Evolutionary conservation across 2,329 filamentous ascomycete species (phyloP).

Genomic region (Beauveria rudraprayagi): DNA sequence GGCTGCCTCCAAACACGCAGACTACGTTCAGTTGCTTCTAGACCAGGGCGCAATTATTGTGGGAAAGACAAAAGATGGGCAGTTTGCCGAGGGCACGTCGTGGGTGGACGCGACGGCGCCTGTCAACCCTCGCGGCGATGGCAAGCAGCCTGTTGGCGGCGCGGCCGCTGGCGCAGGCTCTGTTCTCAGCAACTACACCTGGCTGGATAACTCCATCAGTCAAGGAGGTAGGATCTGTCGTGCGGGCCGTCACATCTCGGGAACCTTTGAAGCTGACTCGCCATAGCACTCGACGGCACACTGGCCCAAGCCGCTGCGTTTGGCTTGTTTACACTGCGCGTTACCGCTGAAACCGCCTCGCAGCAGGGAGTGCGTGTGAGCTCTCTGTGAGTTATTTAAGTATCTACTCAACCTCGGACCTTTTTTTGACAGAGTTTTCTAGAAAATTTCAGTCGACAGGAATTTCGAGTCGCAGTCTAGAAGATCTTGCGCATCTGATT

Average conservation of each 20-base stretch:
- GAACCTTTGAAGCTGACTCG: conserved; percentile 16
- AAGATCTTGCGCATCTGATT: conserved; percentile 18
- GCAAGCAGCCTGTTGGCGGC: conserved; percentile 29
- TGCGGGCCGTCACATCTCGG: neutral
- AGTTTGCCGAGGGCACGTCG: conserved; percentile 37
- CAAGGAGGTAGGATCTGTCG: conserved; percentile 25
- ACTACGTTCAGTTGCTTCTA: conserved; percentile 46
- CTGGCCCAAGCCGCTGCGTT: conserved; percentile 17
- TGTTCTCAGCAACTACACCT: conserved; percentile 31
- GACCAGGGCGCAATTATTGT: conserved; percentile 50
- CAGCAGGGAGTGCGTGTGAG: conserved; percentile 11
- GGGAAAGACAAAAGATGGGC: conserved; percentile 44
- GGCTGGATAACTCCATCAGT: conserved; percentile 30
- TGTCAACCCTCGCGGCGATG: conserved; percentile 39
- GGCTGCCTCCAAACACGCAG: conserved; percentile 34
- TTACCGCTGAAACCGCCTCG: conserved; percentile 14
- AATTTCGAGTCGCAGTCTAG: conserved; percentile 19
- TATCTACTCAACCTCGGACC: no score
- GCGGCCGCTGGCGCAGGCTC: conserved; percentile 32
- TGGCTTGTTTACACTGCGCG: conserved; percentile 24
- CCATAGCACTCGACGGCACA: conserved; percentile 15
- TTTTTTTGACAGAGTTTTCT: no score
- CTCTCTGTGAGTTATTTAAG: conserved; percentile 16
- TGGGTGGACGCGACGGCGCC: conserved; percentile 33
- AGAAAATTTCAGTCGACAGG: conserved; percentile 18